Base-by-base conservation (phyloP, 2,329 filamentous ascomycete species). In the Fusarium sulawesiense region DNA sequence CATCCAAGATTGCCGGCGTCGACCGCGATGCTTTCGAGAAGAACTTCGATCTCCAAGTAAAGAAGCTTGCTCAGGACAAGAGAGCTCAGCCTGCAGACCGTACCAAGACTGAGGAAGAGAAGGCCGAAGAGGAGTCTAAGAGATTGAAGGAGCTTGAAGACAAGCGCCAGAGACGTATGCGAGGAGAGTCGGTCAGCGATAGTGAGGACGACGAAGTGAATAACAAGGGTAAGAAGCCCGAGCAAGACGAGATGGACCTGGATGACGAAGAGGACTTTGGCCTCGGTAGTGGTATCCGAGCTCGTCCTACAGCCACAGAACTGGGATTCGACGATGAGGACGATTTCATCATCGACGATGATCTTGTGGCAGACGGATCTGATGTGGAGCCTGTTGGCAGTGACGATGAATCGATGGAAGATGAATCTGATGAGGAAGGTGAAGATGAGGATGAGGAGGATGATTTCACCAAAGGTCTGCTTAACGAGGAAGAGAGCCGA, bases 71-170 rank as follows among this genome's bases (percentile, higher is more conserved):
- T 14, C 90, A 91, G 75, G 96, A 99, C 76, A 91, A 91, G 75
- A 89, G 93, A 77, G 93, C 96, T 2, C 88, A 92, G 73, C 96
- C 96, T 9, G 91, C 93, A 4, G 91, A 96, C 71, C 90, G 93
- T 67, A 97, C 93, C 3, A 97, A 97, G 85, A 97, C 94, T 1
- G 93, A 93, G 45, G 94, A 98, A 74, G 94, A 98, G 79, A 91
- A 89, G 78, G 89, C 89, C 3, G 89, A 89, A 70, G 92, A 94
- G 73, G 92, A 97, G 75, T 92, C 93, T 0, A 86, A 89, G 71
- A 88, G 90, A 58, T 81, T 98, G 61, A 91, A 91, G 78, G 88
- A 93, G 72, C 85, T 98, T 5, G 96, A 99, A 79, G 89, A 92
- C 73, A 92, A 93, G 79, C 89, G 95, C 59, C 83, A 93, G 70